These are phyloP conservation scores for Aspergillus mulundensis DNA, from an alignment of 495 filamentous ascomycete genomes.

Conservation along the genomic window DNA sequence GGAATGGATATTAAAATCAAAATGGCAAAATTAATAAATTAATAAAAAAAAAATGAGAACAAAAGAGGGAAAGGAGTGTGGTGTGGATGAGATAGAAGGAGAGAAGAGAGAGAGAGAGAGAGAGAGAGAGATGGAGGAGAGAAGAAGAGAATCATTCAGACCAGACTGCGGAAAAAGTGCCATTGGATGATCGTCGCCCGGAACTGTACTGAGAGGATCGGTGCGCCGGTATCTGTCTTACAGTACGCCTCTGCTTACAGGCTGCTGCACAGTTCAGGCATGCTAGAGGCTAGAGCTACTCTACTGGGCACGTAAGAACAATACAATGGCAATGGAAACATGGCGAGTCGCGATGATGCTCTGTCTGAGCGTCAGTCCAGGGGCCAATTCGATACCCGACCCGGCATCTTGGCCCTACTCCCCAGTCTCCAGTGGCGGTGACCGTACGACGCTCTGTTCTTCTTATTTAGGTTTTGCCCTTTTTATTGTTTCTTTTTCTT, in stretches of 20 bases:
- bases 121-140: slow-evolving; percentile 16
- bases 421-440: slow-evolving; percentile 4
- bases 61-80: slow-evolving; percentile 22
- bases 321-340: neutral
- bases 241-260: slow-evolving; percentile 14
- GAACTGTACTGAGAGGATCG: slow-evolving; percentile 15
- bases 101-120: slow-evolving; percentile 15
- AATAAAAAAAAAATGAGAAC: slow-evolving; percentile 15
- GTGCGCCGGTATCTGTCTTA: slow-evolving; percentile 17
- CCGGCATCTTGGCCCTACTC: neutral
- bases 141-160: slow-evolving; percentile 13
- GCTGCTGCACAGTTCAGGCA: slow-evolving; percentile 4
- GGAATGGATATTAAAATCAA: slow-evolving; percentile 7
- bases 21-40: slow-evolving; percentile 6
- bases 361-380: slow-evolving; percentile 4
- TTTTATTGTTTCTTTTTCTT: slow-evolving; percentile 6
- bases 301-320: neutral
- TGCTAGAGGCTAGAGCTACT: neutral
- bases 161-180: neutral
- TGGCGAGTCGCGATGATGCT: neutral
- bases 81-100: slow-evolving; percentile 8
- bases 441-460: neutral
- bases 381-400: slow-evolving; percentile 5
- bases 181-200: slow-evolving; percentile 21
- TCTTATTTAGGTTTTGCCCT: neutral